phyloP scores from a whole-genome alignment of 2,329 filamentous ascomycete species.

The Ilyonectria robusta region DNA sequence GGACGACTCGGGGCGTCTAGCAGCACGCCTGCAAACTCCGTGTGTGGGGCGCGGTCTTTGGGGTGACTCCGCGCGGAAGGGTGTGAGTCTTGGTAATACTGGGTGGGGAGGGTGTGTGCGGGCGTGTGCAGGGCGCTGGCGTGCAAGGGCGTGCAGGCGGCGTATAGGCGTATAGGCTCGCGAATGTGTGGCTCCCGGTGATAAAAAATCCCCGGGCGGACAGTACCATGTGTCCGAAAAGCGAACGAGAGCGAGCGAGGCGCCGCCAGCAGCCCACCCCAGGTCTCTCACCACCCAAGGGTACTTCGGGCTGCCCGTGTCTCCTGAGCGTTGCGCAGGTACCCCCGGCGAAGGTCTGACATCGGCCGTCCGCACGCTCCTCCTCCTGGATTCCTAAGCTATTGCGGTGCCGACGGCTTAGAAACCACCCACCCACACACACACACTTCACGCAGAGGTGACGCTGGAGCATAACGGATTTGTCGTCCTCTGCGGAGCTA shows the following conservation, averaged over 20 bases:
- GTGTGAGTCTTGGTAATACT: neutral
- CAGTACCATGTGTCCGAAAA: neutral
- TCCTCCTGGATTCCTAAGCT: neutral
- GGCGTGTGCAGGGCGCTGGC: conserved; percentile 7
- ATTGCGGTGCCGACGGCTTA: conserved; percentile 1
- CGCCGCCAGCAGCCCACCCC: conserved; percentile 1
- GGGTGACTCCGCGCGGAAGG: conserved; percentile 13
- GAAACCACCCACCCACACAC: conserved; percentile 3
- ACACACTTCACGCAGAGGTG: neutral
- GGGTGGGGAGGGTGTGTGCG: neutral
- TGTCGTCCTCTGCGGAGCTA: conserved; percentile 11
- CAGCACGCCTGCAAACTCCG: conserved; percentile 41
- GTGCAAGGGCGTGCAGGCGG: neutral
- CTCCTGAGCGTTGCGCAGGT: conserved; percentile 25
- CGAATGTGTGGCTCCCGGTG: neutral
- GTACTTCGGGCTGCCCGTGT: conserved; percentile 36
- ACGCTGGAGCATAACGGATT: conserved; percentile 11
- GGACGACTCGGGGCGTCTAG: conserved; percentile 45
- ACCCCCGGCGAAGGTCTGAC: conserved; percentile 13
- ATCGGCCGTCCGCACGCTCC: neutral
- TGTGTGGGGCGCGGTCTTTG: conserved; percentile 48
- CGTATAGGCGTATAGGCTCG: no score
- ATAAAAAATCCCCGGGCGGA: neutral
- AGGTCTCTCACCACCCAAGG: conserved; percentile 36
- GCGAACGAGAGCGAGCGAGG: neutral